These are phyloP conservation scores for Aspergillus pseudotamarii DNA, from an alignment of 2,329 filamentous ascomycete species.

Conservation along the genomic window DNA sequence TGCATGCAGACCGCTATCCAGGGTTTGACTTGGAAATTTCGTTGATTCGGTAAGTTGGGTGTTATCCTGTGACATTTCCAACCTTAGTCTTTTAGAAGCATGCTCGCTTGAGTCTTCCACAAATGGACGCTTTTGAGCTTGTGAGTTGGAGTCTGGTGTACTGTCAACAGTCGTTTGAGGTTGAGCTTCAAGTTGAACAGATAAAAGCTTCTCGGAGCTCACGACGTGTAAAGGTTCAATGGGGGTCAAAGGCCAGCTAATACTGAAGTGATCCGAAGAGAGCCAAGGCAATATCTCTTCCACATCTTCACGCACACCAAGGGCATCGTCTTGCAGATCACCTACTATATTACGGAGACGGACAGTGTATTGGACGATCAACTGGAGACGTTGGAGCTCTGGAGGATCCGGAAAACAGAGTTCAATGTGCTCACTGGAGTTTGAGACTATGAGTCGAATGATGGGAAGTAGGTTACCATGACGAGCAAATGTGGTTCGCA, in stretches of 20 bases:
- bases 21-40: slow-evolving; percentile 33
- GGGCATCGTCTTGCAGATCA: slow-evolving; percentile 45
- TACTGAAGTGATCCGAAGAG: slow-evolving; percentile 37
- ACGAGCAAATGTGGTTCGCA: slow-evolving; percentile 40
- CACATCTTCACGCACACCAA: slow-evolving; percentile 43
- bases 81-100: slow-evolving; percentile 41
- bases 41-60: slow-evolving; percentile 42
- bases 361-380: slow-evolving; percentile 38
- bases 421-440: slow-evolving; percentile 50
- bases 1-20: slow-evolving; percentile 31
- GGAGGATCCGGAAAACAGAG: slow-evolving; percentile 44
- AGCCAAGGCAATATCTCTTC: slow-evolving; percentile 40
- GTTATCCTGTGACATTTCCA: slow-evolving; percentile 38
- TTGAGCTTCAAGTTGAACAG: slow-evolving; percentile 12
- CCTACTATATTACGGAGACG: slow-evolving; percentile 40
- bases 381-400: slow-evolving; percentile 35
- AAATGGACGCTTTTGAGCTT: slow-evolving; percentile 34
- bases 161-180: slow-evolving; percentile 4
- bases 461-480: slow-evolving; percentile 44
- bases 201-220: slow-evolving; percentile 30
- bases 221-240: slow-evolving; percentile 43
- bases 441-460: slow-evolving; percentile 48
- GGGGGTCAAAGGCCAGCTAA: slow-evolving; percentile 40
- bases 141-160: neutral
- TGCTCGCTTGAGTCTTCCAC: slow-evolving; percentile 36